Base-by-base conservation (phyloP, 371 early-diverging fungal species). In the Nematocida ausubeli region DNA sequence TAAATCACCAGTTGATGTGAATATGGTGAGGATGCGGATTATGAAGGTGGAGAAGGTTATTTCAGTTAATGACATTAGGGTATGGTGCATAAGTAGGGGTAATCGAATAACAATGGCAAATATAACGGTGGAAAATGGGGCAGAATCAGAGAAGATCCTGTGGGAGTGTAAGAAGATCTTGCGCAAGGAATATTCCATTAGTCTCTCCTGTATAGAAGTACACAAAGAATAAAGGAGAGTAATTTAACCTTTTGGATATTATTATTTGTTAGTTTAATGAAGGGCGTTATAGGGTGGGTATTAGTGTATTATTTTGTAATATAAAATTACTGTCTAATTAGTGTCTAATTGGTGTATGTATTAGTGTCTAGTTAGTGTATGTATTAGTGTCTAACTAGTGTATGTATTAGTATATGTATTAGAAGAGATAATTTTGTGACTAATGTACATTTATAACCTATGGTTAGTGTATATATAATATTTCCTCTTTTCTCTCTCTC, bases 51-150 rank as follows among this genome's bases (percentile, higher is more conserved):
- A 37, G 24, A 12, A 28, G 9, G 78, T 75, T 12, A 16, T 28
- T 12, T 3, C 50, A 7, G 67, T 75, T 6, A 68, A 52, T 30
- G 78, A 75, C 35, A 40, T 75, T 1, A 6, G 32, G 6, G 26
- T 75, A 26, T 75, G 78, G 78, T 52, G 47, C 16, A 19, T 67
- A 32, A 67, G 26, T 57, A 66, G 67, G 42, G 35, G 39, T 16
- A 37, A 4, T 1, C 19, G 44, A 4, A 24, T 51, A 37, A 28
- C 52, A 7, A 75, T 75, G 78, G 44, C 22, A 12, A 52, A 55
- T 12, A 51, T 75, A 51, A 9, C 37, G 28, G 9, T 75, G 24
- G 28, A 49, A 26, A 6, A 47, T 0, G 67, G 56, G 7, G 78
- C 80, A 51, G 28, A 22, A 7, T n/a, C 3, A 9, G 37, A n/a